Base-by-base conservation (phyloP, 1,284 basidiomycete species). In the Chondrostereum purpureum region DNA sequence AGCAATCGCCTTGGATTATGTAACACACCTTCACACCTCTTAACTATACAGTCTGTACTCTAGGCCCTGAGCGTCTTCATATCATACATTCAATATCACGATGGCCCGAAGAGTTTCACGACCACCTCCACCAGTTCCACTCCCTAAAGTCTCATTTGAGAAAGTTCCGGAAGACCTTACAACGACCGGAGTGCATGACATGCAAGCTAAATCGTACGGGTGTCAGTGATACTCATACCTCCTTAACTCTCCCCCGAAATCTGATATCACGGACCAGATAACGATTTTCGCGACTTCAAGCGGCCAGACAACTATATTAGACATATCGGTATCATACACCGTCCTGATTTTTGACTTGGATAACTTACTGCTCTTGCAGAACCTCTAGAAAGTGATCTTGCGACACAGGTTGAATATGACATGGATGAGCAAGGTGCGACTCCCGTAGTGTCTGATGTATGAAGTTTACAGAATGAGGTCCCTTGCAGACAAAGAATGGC, bases 351-450 rank as follows among this genome's bases (percentile, higher is more conserved):
- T 21, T 10, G 4, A 10, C 22, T 19, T 19, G 13, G n/a, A 13
- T 2, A 17, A 12, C 24, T 42, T 34, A 49, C 41, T 17, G 5
- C 4, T 31, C 16, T 34, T 14, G 21, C 55, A 92, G 95, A 97
- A 59, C 95, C 95, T 0, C 73, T 95, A 53, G 95, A 99, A 63
- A 82, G 79, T 44, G 96, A 99, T 52, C 78, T 98, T 21, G 87
- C 88, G 8, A 79, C 81, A 39, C 92, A 95, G 59, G 95, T 98
- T 39, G 96, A 99, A 64, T 99, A 99, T 71, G 96, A 99, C 62
- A 99, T 99, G 94, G 96, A 99, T 59, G 96, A 98, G 61, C 95
- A 98, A 78, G 93, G 92, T 89, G 35, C 43, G n/a, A n/a, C 39
- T 40, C 21, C 33, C n/a, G 14, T 16, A 41, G 19, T 23, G 19